phyloP scores from a whole-genome alignment of 257 asterid species.

The Solanum paucissectum region DNA sequence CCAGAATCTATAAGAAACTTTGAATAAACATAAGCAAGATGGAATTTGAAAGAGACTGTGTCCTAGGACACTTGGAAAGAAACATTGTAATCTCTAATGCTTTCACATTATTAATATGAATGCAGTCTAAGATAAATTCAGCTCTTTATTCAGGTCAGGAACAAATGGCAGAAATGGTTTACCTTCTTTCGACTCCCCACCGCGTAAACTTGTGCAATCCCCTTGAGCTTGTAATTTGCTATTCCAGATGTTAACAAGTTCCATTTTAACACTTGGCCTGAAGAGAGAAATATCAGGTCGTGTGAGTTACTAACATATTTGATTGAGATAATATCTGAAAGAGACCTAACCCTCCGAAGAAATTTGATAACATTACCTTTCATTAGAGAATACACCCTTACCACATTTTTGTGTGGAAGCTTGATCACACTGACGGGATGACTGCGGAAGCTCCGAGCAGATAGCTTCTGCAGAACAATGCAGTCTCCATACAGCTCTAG shows the following conservation, averaged over 20 bases:
- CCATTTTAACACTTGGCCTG: constrained; percentile 12
- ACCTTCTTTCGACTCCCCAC: constrained; percentile 25
- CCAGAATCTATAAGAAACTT: background rate
- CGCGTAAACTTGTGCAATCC: constrained; percentile 1
- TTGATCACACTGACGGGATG: constrained; percentile 10
- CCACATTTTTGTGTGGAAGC: constrained; percentile 22
- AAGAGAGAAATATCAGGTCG: constrained; percentile 6
- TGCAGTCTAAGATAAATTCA: background rate
- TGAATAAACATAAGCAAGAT: background rate
- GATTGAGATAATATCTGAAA: background rate
- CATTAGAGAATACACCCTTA: constrained; percentile 15
- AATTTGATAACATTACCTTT: constrained; percentile 18
- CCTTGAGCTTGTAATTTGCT: constrained; percentile 7
- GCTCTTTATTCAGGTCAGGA: background rate
- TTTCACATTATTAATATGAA: background rate
- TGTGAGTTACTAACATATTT: background rate
- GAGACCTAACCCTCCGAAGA: background rate
- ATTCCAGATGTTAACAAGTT: background rate
- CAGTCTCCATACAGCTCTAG: constrained; percentile 12
- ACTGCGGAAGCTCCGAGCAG: constrained; percentile 10
- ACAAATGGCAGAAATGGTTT: constrained; percentile 1
- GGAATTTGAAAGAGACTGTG: background rate
- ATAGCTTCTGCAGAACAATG: constrained; percentile 19
- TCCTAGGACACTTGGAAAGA: background rate
- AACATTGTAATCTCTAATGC: background rate